phyloP scores from a whole-genome alignment of 441 rosid genomes.

The Populus hybrid region DNA sequence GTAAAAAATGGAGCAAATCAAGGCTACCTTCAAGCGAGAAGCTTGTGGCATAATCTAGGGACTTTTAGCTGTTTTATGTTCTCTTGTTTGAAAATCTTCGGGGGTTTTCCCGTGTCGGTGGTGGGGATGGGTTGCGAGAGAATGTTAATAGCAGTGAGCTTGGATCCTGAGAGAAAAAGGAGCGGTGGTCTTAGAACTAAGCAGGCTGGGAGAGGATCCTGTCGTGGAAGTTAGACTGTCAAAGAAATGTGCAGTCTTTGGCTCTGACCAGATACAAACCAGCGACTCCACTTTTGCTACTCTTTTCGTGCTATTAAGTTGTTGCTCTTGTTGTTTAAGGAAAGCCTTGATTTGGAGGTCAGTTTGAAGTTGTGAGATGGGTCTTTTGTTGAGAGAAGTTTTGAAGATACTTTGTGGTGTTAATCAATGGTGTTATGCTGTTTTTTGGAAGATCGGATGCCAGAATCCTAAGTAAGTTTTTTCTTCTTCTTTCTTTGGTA shows the following conservation, averaged over 20 bases:
- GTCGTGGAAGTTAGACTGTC: constrained; percentile 86
- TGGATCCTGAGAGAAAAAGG: constrained; percentile 94
- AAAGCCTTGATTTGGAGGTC: constrained; percentile 19
- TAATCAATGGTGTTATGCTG: too few species aligned
- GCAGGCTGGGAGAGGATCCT: constrained; percentile 98
- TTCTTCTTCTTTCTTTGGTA: background rate
- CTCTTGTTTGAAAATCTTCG: background rate
- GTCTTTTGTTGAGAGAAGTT: too few species aligned
- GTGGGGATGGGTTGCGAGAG: constrained; percentile 33
- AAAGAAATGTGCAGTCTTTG: constrained; percentile 2
- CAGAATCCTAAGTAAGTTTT: constrained; percentile 74
- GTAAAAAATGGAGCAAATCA: constrained; percentile 57
- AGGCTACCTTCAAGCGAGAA: constrained; percentile 61
- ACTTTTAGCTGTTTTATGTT: background rate
- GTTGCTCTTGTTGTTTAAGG: background rate
- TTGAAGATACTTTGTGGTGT: too few species aligned
- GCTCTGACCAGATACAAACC: background rate
- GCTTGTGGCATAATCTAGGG: constrained; percentile 71
- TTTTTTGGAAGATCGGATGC: constrained; percentile 53
- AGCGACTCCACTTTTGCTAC: background rate
- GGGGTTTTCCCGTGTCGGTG: background rate
- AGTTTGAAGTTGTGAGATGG: constrained; percentile 47
- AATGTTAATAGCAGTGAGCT: constrained; percentile 55
- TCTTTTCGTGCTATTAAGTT: background rate
- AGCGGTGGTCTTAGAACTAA: constrained; percentile 90